Evolutionary conservation across 2,329 filamentous ascomycete species (phyloP).

Genomic region (Talaromyces verruculosus): DNA sequence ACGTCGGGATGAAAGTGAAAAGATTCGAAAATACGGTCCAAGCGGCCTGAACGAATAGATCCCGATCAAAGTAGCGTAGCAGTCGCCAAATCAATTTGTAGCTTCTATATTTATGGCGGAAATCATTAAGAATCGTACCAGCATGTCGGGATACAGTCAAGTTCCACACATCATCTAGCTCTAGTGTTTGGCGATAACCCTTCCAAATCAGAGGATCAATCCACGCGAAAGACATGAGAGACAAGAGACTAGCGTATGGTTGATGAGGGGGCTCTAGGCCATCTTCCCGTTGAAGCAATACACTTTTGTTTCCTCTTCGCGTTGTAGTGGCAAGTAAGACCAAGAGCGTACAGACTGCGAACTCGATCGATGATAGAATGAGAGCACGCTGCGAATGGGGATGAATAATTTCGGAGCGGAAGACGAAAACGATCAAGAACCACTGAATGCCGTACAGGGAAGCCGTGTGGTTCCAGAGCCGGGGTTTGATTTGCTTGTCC

Average conservation of each 20-base stretch:
- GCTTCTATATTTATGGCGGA: conserved; percentile 82
- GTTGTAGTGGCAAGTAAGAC: conserved; percentile 75
- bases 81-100: conserved; percentile 76
- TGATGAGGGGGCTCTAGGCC: conserved; percentile 84
- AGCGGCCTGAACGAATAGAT: conserved; percentile 71
- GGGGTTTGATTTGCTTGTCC: conserved; percentile 66
- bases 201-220: conserved; percentile 85
- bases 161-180: conserved; percentile 89
- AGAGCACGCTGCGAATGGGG: conserved; percentile 64
- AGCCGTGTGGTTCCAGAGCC: conserved; percentile 91
- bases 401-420: conserved; percentile 83
- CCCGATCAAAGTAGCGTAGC: conserved; percentile 76
- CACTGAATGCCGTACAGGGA: conserved; percentile 79
- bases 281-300: conserved; percentile 84
- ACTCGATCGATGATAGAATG: conserved; percentile 69
- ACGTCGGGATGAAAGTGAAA: conserved; percentile 86
- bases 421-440: conserved; percentile 71
- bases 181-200: conserved; percentile 80
- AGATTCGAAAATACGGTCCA: conserved; percentile 79
- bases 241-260: conserved; percentile 83
- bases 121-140: conserved; percentile 72
- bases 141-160: conserved; percentile 85
- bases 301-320: conserved; percentile 86
- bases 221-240: conserved; percentile 85
- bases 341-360: conserved; percentile 71